These are phyloP conservation scores for Russula lepida DNA, from an alignment of 768 basidiomycete species.

Conservation along the genomic window DNA sequence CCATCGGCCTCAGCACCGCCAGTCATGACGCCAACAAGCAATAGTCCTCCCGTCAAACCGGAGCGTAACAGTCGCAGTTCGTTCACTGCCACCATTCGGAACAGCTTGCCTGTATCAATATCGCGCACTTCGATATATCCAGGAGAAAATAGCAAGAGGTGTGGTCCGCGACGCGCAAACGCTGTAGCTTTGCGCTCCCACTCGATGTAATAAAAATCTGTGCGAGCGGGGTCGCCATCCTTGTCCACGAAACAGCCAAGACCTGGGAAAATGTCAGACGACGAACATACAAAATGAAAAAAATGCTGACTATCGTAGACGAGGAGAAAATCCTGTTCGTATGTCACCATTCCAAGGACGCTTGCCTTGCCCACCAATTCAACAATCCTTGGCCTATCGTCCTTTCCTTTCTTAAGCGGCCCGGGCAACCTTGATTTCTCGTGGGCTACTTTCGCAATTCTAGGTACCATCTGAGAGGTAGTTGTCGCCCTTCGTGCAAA, in stretches of 20 bases:
- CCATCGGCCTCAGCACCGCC: background rate
- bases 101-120: background rate
- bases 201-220: background rate
- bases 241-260: background rate
- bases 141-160: background rate
- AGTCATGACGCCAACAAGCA: background rate
- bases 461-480: background rate
- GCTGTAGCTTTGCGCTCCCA: background rate
- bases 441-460: background rate
- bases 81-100: background rate
- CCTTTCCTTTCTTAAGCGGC: background rate
- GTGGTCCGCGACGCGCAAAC: background rate
- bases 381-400: background rate
- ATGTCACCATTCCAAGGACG: conserved; percentile 1
- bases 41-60: background rate
- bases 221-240: background rate
- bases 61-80: background rate
- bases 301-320: background rate
- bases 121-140: background rate
- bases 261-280: background rate
- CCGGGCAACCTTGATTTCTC: background rate
- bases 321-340: background rate
- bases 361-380: background rate
- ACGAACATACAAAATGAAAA: background rate
- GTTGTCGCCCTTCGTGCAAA: background rate